Conservation (phyloP, 2,329 filamentous ascomycete genomes). For the Cadophora malorum region DNA sequence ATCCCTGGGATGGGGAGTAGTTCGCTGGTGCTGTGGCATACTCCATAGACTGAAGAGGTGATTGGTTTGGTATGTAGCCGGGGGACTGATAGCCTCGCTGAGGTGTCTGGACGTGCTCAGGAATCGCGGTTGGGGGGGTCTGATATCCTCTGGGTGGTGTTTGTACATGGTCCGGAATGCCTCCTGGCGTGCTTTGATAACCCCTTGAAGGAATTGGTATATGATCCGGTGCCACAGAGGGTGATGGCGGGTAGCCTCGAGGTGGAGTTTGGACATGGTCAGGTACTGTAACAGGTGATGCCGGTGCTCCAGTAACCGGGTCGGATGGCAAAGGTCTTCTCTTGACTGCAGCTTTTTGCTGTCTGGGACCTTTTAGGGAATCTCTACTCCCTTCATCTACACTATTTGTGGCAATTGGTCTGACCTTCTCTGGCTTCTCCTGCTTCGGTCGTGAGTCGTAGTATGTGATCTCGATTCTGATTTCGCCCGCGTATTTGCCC, state of each 20-base stretch:
- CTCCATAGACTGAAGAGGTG: constrained; percentile 60
- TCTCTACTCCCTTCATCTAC: constrained; percentile 44
- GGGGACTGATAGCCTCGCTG: constrained; percentile 55
- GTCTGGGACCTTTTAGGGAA: constrained; percentile 50
- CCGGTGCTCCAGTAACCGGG: constrained; percentile 62
- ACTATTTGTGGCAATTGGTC: constrained; percentile 47
- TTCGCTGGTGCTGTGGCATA: constrained; percentile 40
- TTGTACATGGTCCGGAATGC: constrained; percentile 42
- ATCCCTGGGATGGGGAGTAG: constrained; percentile 34
- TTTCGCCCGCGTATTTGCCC: constrained; percentile 94
- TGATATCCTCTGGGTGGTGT: constrained; percentile 44
- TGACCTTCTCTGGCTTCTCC: constrained; percentile 68
- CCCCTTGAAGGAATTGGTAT: constrained; percentile 44
- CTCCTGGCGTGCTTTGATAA: constrained; percentile 38
- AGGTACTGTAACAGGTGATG: constrained; percentile 42
- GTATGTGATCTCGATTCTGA: constrained; percentile 93
- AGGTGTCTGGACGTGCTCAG: constrained; percentile 55
- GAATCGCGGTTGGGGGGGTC: constrained; percentile 41
- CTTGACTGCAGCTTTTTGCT: constrained; percentile 71
- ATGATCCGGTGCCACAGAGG: constrained; percentile 50
- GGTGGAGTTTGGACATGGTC: constrained; percentile 55
- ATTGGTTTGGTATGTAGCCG: constrained; percentile 55
- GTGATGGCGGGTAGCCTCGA: constrained; percentile 39
- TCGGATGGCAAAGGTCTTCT: constrained; percentile 84
- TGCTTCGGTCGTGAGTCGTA: constrained; percentile 88